Conservation (phyloP, 257 asterid genomes). For the Nicotiana paniculata region DNA sequence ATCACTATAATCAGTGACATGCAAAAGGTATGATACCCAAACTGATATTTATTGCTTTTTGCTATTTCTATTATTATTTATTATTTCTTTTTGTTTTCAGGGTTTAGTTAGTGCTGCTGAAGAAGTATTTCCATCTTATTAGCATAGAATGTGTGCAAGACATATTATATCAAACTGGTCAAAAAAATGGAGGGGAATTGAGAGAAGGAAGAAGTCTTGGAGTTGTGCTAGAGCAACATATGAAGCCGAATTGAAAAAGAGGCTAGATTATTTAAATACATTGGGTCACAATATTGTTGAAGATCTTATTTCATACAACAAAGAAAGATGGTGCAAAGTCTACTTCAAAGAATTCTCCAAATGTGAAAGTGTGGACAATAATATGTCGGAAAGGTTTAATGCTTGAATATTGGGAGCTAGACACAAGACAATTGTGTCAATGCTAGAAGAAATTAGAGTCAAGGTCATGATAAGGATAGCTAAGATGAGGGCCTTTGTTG, state of each 20-base stretch:
- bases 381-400: background rate
- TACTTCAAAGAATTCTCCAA: background rate
- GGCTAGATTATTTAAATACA: too few species aligned
- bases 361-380: background rate
- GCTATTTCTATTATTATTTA: too few species aligned
- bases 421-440: background rate
- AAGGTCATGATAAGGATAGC: background rate
- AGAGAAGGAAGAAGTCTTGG: too few species aligned
- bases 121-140: too few species aligned
- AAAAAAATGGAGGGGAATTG: too few species aligned
- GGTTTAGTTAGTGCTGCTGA: too few species aligned
- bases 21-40: background rate
- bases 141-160: too few species aligned
- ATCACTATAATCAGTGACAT: background rate
- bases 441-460: background rate
- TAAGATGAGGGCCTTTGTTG: background rate
- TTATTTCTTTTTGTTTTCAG: too few species aligned
- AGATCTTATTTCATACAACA: background rate
- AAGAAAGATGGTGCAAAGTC: background rate
- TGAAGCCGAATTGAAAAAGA: background rate
- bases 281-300: background rate
- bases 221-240: background rate
- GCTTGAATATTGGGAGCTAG: background rate
- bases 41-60: too few species aligned
- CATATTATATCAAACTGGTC: too few species aligned